A percentile compares a stretch with the other conserved stretches of the same genome.
These are phyloP conservation scores for Pichia pseudocactophila DNA, from an alignment of 805 yeast species.

Conservation along the genomic window DNA sequence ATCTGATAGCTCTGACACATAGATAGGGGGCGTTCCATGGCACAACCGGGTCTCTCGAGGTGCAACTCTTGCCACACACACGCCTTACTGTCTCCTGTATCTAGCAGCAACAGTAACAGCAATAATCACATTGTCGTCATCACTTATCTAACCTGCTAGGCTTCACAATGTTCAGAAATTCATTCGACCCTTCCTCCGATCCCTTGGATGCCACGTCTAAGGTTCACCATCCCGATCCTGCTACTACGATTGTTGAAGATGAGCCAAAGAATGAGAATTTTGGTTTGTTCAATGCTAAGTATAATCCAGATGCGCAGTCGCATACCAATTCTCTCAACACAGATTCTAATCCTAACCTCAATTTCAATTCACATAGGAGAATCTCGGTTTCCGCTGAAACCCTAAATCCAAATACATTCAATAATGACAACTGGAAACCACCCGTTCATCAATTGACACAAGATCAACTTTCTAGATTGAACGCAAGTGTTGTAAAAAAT, in stretches of 20 bases:
- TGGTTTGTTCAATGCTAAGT: slow-evolving; percentile 16
- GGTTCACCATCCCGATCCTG: neutral
- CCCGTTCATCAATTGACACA: slow-evolving; percentile 56
- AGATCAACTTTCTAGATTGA: slow-evolving; percentile 60
- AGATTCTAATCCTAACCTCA: slow-evolving; percentile 29
- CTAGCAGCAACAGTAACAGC: neutral
- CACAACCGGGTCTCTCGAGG: too few relatives aligned
- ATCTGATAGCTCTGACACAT: neutral
- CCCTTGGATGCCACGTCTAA: slow-evolving; percentile 7
- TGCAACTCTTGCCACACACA: too few relatives aligned
- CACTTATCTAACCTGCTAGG: neutral
- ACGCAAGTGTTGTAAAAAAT: slow-evolving; percentile 65
- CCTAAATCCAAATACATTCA: slow-evolving; percentile 62
- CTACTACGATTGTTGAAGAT: neutral
- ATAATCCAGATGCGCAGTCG: neutral
- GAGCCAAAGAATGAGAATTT: slow-evolving; percentile 17
- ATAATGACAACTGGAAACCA: slow-evolving; percentile 61
- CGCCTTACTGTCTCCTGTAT: too few relatives aligned
- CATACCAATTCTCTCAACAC: slow-evolving; percentile 28
- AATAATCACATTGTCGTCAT: too few relatives aligned
- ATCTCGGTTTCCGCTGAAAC: slow-evolving; percentile 89
- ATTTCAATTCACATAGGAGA: slow-evolving; percentile 65
- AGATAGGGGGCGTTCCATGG: neutral
- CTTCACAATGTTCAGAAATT: slow-evolving; percentile 2
- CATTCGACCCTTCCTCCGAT: slow-evolving; percentile 9